phyloP scores from a whole-genome alignment of 2,329 filamentous ascomycete genomes.

The Seiridium cupressi region DNA sequence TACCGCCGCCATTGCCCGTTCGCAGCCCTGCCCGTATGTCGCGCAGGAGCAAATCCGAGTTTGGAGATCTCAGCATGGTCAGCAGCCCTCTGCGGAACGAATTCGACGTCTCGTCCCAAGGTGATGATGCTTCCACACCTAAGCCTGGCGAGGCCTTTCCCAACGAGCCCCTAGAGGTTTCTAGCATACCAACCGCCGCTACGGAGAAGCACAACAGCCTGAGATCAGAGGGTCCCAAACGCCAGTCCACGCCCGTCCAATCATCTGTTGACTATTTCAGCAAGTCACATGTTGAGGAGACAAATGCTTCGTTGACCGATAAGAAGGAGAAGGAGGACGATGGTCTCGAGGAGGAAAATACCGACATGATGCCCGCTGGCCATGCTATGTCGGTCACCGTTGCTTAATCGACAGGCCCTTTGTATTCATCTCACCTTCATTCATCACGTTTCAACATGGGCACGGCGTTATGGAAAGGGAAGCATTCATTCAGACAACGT shows the following conservation, averaged over 20 bases:
- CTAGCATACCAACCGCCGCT: neutral
- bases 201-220: neutral
- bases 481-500: slow-evolving; percentile 1
- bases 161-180: neutral
- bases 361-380: neutral
- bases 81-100: slow-evolving; percentile 51
- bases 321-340: neutral
- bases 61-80: slow-evolving; percentile 57
- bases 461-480: slow-evolving; percentile 4
- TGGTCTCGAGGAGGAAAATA: neutral
- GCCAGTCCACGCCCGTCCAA: neutral
- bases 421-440: neutral
- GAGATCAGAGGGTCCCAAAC: neutral
- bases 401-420: neutral
- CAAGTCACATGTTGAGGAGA: neutral
- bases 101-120: slow-evolving; percentile 31
- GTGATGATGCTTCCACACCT: slow-evolving; percentile 20
- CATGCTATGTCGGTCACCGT: neutral
- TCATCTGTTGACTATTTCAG: neutral
- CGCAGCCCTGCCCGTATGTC: slow-evolving; percentile 69
- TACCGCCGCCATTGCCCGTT: slow-evolving; percentile 73
- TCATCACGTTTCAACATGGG: slow-evolving; percentile 5
- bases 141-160: slow-evolving; percentile 16
- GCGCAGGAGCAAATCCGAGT: slow-evolving; percentile 47
- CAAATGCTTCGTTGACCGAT: neutral